phyloP scores from a whole-genome alignment of 1,284 basidiomycete genomes.

The Hemileia vastatrix region DNA sequence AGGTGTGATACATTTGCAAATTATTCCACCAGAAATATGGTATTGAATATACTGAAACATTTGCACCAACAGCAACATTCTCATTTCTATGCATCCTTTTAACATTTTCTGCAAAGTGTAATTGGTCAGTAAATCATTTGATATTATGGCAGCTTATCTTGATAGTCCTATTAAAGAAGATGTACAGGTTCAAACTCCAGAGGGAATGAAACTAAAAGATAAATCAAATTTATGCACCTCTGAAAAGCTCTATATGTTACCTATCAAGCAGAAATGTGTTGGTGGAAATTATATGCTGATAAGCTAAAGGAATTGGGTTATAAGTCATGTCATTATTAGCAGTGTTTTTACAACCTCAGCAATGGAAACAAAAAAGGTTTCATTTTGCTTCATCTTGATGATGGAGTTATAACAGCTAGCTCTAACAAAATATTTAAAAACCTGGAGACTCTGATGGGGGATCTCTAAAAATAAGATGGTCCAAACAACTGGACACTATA shows the following conservation, averaged over 20 bases:
- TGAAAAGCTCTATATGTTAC: conserved; percentile 6
- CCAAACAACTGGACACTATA: background rate
- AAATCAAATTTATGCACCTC: background rate
- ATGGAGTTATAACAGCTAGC: background rate
- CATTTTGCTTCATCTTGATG: conserved; percentile 6
- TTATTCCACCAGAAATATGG: background rate
- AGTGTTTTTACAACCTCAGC: background rate
- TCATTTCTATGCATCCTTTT: background rate
- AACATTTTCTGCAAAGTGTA: background rate
- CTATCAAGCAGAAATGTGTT: background rate
- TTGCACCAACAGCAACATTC: conserved; percentile 1
- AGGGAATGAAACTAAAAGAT: background rate
- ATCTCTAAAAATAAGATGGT: conserved; percentile 8
- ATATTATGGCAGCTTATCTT: background rate
- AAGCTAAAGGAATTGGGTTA: background rate
- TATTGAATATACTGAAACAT: background rate
- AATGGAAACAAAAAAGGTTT: background rate
- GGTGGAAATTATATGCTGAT: background rate
- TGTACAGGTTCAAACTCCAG: background rate
- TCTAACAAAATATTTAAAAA: background rate
- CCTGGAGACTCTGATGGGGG: background rate
- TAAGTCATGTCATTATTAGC: background rate
- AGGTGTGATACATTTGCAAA: too few relatives aligned
- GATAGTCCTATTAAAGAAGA: background rate
- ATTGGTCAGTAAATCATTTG: background rate